Percentiles rank a stretch among this genome's conserved stretches.
Conservation (phyloP, 768 basidiomycete species). For the Dacryopinax primogenitus region DNA sequence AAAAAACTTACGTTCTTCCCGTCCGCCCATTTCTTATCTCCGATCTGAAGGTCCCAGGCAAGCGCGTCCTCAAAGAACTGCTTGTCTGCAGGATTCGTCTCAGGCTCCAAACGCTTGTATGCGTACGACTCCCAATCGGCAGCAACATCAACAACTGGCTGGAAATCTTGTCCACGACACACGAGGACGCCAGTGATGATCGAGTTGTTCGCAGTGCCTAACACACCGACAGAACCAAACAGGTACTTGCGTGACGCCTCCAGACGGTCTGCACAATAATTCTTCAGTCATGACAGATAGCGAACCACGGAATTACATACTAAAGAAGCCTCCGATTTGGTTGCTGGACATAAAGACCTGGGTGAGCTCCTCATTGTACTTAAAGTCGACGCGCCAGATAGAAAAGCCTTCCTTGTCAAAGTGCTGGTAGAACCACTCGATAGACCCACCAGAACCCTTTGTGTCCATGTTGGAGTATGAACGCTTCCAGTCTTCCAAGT, state of each 20-base stretch:
- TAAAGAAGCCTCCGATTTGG: conserved; percentile 88
- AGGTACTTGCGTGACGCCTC: conserved; percentile 95
- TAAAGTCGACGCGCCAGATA: conserved; percentile 86
- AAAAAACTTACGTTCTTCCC: conserved; percentile 64
- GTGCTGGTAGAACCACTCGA: conserved; percentile 98
- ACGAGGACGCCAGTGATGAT: conserved; percentile 73
- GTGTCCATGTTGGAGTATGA: conserved; percentile 99
- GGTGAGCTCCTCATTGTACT: conserved; percentile 89
- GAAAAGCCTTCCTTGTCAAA: conserved; percentile 84
- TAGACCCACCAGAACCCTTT: conserved; percentile 58
- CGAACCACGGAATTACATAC: conserved; percentile 13
- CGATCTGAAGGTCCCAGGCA: conserved; percentile 84
- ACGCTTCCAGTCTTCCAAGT: conserved; percentile 94
- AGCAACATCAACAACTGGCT: conserved; percentile 60
- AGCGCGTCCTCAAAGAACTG: conserved; percentile 83
- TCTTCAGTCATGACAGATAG: not conserved
- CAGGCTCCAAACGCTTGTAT: conserved; percentile 58
- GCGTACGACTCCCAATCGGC: conserved; percentile 87
- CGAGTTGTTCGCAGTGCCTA: conserved; percentile 66
- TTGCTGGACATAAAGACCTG: conserved; percentile 90
- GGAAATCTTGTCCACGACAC: conserved; percentile 61
- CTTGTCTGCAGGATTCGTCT: conserved; percentile 62
- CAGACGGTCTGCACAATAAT: conserved; percentile 50
- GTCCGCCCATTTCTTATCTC: conserved; percentile 83
- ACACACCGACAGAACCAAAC: conserved; percentile 85